phyloP scores from a whole-genome alignment of 306 rosid species.

The Cercis canadensis region DNA sequence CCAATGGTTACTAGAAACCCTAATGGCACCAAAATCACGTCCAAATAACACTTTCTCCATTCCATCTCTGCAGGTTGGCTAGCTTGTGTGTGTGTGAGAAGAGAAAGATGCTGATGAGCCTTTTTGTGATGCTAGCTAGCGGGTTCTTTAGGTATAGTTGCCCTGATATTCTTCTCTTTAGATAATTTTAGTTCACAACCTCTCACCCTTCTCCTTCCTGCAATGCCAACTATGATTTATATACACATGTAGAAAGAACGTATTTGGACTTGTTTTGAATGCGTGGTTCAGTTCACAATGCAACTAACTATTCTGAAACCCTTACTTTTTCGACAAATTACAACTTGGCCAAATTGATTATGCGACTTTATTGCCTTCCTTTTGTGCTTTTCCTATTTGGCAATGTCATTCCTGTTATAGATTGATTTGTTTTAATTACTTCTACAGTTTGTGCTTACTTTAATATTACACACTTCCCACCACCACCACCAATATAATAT shows the following conservation, averaged over 20 bases:
- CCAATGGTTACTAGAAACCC: conserved; percentile 58
- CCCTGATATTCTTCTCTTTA: conserved; percentile 14
- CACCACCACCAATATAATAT: too few relatives aligned
- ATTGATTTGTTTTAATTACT: too few relatives aligned
- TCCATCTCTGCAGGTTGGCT: conserved; percentile 48
- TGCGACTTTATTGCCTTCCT: too few relatives aligned
- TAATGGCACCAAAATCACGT: conserved; percentile 78
- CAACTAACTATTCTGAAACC: background rate
- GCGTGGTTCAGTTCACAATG: conserved; percentile 36
- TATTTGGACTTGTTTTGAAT: conserved; percentile 53
- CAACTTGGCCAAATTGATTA: background rate
- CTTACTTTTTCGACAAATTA: conserved; percentile 49
- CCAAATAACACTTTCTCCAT: conserved; percentile 91
- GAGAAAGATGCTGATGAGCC: too few relatives aligned
- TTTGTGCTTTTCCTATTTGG: too few relatives aligned
- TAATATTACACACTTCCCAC: too few relatives aligned
- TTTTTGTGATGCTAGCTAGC: too few relatives aligned
- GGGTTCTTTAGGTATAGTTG: too few relatives aligned
- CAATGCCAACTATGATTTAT: conserved; percentile 39
- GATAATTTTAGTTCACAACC: background rate
- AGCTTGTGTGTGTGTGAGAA: too few relatives aligned
- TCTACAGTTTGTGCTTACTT: too few relatives aligned
- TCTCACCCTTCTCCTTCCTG: background rate
- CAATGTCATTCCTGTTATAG: too few relatives aligned
- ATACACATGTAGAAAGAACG: conserved; percentile 45